These are phyloP conservation scores for Ogataea neopini DNA, from an alignment of 805 yeast genomes.

Conservation along the genomic window DNA sequence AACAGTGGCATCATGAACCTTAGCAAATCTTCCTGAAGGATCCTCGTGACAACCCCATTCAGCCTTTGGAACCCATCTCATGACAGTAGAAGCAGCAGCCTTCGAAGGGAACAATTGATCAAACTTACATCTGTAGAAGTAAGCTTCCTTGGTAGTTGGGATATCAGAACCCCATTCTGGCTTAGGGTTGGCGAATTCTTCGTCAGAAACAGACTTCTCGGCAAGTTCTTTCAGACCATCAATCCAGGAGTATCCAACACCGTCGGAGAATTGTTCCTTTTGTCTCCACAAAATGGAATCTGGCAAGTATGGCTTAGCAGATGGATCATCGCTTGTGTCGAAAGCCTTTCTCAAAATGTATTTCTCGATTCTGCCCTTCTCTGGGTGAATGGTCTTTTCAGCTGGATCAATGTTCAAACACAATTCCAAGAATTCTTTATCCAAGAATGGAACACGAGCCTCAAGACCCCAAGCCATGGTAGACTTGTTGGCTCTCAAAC, in stretches of 20 bases:
- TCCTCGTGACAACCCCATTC: slow-evolving; percentile 99
- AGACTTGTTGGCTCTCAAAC: slow-evolving; percentile 98
- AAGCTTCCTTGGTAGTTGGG: slow-evolving; percentile 98
- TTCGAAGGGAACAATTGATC: slow-evolving; percentile 88
- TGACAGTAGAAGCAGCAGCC: slow-evolving; percentile 94
- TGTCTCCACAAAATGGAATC: slow-evolving; percentile 98
- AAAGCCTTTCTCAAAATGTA: slow-evolving; percentile 97
- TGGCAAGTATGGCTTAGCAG: slow-evolving; percentile 84
- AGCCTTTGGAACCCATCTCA: slow-evolving; percentile 99
- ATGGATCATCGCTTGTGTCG: slow-evolving; percentile 85
- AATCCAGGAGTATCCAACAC: slow-evolving; percentile 99
- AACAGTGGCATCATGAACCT: slow-evolving; percentile 78
- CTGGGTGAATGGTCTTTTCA: slow-evolving; percentile 78
- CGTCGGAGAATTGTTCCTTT: slow-evolving; percentile 99
- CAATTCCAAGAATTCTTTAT: slow-evolving; percentile 84
- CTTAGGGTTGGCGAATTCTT: slow-evolving; percentile 86
- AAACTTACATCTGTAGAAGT: slow-evolving; percentile 97
- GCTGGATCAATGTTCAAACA: slow-evolving; percentile 94
- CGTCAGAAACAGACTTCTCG: slow-evolving; percentile 82
- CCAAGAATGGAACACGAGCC: slow-evolving; percentile 99
- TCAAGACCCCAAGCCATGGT: slow-evolving; percentile 99
- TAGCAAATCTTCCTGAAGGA: slow-evolving; percentile 96
- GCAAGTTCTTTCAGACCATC: slow-evolving; percentile 97
- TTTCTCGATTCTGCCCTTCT: slow-evolving; percentile 85
- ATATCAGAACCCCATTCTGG: slow-evolving; percentile 95